These are phyloP conservation scores for Calocybe gangraenosa DNA, from an alignment of 768 basidiomycete species.

Conservation along the genomic window DNA sequence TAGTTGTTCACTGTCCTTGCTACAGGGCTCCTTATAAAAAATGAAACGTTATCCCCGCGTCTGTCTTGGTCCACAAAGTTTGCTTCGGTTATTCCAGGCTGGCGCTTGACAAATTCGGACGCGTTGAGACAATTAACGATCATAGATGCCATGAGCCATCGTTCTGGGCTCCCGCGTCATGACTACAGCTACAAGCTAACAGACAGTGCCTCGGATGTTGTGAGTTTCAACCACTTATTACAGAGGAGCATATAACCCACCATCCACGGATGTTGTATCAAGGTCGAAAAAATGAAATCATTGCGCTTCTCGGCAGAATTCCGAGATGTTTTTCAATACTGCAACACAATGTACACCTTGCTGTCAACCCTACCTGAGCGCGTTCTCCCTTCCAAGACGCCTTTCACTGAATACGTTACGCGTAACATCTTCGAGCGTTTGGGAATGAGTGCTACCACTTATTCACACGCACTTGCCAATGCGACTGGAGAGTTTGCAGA, in stretches of 20 bases:
- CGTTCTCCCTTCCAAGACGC: slow-evolving; percentile 17
- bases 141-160: slow-evolving; percentile 18
- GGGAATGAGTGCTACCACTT: slow-evolving; percentile 22
- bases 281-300: slow-evolving; percentile 16
- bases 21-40: slow-evolving; percentile 23
- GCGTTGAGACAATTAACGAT: slow-evolving; percentile 17
- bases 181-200: slow-evolving; percentile 8
- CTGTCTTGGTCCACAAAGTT: slow-evolving; percentile 24
- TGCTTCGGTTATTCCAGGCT: slow-evolving; percentile 20
- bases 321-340: slow-evolving; percentile 10
- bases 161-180: slow-evolving; percentile 15
- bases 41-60: slow-evolving; percentile 21
- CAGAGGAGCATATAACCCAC: neutral
- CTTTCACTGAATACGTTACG: slow-evolving; percentile 18
- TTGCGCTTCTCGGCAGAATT: slow-evolving; percentile 25
- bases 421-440: slow-evolving; percentile 21
- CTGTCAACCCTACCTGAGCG: slow-evolving; percentile 18
- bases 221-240: neutral
- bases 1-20: slow-evolving; percentile 24
- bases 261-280: neutral
- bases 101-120: slow-evolving; percentile 20
- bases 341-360: slow-evolving; percentile 22
- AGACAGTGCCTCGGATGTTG: slow-evolving; percentile 4
- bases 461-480: slow-evolving; percentile 6
- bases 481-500: slow-evolving; percentile 18